phyloP scores from a whole-genome alignment of 495 filamentous ascomycete species.

The Penicillium cosmopolitanum region DNA sequence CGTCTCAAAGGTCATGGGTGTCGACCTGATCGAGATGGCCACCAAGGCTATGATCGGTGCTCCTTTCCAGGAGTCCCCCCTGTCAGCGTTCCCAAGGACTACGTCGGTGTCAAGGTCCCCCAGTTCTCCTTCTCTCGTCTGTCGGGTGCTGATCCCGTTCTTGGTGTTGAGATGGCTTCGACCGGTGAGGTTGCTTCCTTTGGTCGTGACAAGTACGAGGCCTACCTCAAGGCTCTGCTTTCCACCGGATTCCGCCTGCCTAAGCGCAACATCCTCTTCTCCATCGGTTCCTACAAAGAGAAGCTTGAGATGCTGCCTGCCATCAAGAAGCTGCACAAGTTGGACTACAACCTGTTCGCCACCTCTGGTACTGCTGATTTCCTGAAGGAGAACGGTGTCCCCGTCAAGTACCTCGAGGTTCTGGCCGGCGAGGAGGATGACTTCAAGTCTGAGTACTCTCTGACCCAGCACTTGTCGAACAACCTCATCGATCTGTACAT shows the following conservation, averaged over 20 bases:
- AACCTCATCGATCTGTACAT: slow-evolving; percentile 98
- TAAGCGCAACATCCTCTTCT: slow-evolving; percentile 91
- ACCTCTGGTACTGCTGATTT: slow-evolving; percentile 96
- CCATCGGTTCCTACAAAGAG: slow-evolving; percentile 96
- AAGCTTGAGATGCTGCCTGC: slow-evolving; percentile 97
- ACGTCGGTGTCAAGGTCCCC: slow-evolving; percentile 96
- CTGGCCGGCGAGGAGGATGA: slow-evolving; percentile 70
- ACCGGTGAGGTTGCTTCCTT: slow-evolving; percentile 98
- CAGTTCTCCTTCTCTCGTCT: slow-evolving; percentile 98
- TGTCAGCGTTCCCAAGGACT: slow-evolving; percentile 72
- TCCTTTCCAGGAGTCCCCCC: slow-evolving; percentile 78
- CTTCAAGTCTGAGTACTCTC: slow-evolving; percentile 93
- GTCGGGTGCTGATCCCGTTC: slow-evolving; percentile 92
- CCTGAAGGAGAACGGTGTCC: slow-evolving; percentile 85
- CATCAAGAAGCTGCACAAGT: slow-evolving; percentile 79
- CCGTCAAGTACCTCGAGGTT: slow-evolving; percentile 88
- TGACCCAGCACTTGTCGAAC: slow-evolving; percentile 93
- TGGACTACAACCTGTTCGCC: slow-evolving; percentile 93
- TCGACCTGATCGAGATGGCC: slow-evolving; percentile 97
- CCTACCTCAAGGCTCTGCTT: slow-evolving; percentile 92
- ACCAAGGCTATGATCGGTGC: slow-evolving; percentile 94
- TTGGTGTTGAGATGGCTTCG: slow-evolving; percentile 99
- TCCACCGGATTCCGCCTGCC: slow-evolving; percentile 97
- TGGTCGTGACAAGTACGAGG: slow-evolving; percentile 93
- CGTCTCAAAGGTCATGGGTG: slow-evolving; percentile 98